phyloP scores from a whole-genome alignment of 1,139 yeast species.

The Geotrichum citri-aurantii region DNA sequence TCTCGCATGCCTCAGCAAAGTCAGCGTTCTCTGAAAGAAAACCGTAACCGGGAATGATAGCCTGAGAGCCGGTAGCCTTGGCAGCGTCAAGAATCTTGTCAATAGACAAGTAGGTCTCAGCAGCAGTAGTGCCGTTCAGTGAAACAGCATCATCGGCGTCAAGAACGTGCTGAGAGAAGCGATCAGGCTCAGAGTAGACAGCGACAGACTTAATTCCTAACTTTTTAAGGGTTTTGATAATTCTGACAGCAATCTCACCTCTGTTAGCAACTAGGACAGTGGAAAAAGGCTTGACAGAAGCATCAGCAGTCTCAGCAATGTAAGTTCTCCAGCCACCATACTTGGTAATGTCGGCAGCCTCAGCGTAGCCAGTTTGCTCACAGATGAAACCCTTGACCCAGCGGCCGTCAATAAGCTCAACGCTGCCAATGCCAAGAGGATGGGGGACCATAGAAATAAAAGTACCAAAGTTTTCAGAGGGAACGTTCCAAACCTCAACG shows the following conservation, averaged over 20 bases:
- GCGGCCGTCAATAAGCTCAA: constrained; percentile 70
- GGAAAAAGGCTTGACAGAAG: constrained; percentile 56
- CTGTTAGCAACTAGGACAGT: constrained; percentile 91
- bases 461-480: constrained; percentile 67
- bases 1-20: constrained; percentile 79
- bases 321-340: constrained; percentile 87
- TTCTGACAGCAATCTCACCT: constrained; percentile 96
- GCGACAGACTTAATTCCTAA: constrained; percentile 76
- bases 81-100: constrained; percentile 85
- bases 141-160: constrained; percentile 79
- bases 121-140: constrained; percentile 74
- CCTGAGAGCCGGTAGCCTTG: constrained; percentile 75
- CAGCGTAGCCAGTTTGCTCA: constrained; percentile 74
- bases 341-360: constrained; percentile 66
- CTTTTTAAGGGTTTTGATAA: constrained; percentile 79
- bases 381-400: constrained; percentile 91
- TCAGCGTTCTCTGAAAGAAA: constrained; percentile 95
- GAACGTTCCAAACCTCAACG: constrained; percentile 78
- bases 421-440: constrained; percentile 92
- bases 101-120: constrained; percentile 80
- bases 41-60: constrained; percentile 96
- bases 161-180: constrained; percentile 78
- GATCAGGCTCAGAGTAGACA: constrained; percentile 84
- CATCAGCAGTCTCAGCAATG: constrained; percentile 38
- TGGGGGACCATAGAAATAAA: constrained; percentile 86